Conservation (phyloP, 2,329 filamentous ascomycete genomes). For the Phaeomoniella chlamydospora region DNA sequence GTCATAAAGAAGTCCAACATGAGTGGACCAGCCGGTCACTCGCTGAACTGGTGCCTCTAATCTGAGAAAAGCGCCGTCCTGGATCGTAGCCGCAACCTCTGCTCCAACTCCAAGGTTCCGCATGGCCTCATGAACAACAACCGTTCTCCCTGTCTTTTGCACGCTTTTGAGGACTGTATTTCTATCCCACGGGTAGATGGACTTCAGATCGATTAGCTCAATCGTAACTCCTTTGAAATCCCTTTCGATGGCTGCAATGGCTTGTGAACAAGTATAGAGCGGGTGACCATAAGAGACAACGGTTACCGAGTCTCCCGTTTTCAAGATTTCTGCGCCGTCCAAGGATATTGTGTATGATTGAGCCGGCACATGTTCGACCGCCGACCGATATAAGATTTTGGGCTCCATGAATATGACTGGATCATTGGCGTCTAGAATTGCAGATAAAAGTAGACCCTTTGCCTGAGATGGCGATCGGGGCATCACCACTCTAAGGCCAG, state of each 20-base stretch:
- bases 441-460: conserved; percentile 67
- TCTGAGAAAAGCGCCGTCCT: conserved; percentile 71
- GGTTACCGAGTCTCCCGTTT: conserved; percentile 66
- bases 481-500: conserved; percentile 72
- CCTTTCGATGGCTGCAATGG: conserved; percentile 63
- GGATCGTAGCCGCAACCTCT: conserved; percentile 76
- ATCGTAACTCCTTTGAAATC: conserved; percentile 55
- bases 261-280: conserved; percentile 66
- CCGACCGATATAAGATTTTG: conserved; percentile 81
- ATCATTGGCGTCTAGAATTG: conserved; percentile 63
- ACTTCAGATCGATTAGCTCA: conserved; percentile 77
- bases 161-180: conserved; percentile 69
- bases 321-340: conserved; percentile 72
- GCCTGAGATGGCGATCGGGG: conserved; percentile 76
- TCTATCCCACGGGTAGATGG: conserved; percentile 85
- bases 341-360: conserved; percentile 71
- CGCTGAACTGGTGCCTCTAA: conserved; percentile 75
- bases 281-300: conserved; percentile 83
- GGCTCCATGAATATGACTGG: conserved; percentile 90
- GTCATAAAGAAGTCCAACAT: conserved; percentile 67
- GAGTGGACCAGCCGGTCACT: conserved; percentile 81
- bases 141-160: conserved; percentile 68
- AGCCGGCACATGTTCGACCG: conserved; percentile 78
- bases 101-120: conserved; percentile 79
- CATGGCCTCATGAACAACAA: conserved; percentile 89